Conservation (phyloP, 805 yeast genomes). For the Kregervanrija fluxuum region DNA sequence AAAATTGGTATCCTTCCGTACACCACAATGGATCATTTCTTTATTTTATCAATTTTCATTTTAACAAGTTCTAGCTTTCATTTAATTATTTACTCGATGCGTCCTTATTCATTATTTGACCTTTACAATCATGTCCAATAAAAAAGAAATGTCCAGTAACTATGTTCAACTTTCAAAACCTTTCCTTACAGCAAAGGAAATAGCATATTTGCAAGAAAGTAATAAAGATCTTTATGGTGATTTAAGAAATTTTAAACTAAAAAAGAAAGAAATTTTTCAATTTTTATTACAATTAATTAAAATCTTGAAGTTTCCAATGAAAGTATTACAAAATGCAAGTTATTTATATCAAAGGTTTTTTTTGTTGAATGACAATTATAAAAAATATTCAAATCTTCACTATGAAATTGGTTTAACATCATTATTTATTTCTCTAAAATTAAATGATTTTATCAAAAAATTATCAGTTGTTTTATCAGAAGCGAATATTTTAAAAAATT, state of each 20-base stretch:
- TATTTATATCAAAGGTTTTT: constrained; percentile 65
- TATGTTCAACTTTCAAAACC: constrained; percentile 30
- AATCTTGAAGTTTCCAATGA: constrained; percentile 56
- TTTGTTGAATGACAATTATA: constrained; percentile 52
- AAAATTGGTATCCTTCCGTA: too few relatives aligned
- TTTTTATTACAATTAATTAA: constrained; percentile 47
- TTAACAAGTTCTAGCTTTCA: too few relatives aligned
- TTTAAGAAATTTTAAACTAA: constrained; percentile 15
- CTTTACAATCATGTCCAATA: background rate
- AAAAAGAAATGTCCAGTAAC: background rate
- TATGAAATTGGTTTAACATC: constrained; percentile 64
- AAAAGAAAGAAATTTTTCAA: constrained; percentile 37
- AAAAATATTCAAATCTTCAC: constrained; percentile 35
- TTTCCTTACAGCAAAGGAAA: constrained; percentile 23
- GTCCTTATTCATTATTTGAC: too few relatives aligned
- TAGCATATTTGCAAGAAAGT: constrained; percentile 15
- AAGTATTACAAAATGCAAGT: constrained; percentile 65
- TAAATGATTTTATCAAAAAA: constrained; percentile 80
- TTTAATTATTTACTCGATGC: too few relatives aligned
- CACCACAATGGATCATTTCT: too few relatives aligned
- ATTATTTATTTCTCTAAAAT: constrained; percentile 64
- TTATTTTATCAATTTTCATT: too few relatives aligned
- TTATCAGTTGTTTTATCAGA: constrained; percentile 52
- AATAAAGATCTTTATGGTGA: constrained; percentile 15
- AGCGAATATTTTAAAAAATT: constrained; percentile 31